Evolutionary conservation across 1,139 yeast species (phyloP).

Genomic region (Williopsis jadinii): DNA sequence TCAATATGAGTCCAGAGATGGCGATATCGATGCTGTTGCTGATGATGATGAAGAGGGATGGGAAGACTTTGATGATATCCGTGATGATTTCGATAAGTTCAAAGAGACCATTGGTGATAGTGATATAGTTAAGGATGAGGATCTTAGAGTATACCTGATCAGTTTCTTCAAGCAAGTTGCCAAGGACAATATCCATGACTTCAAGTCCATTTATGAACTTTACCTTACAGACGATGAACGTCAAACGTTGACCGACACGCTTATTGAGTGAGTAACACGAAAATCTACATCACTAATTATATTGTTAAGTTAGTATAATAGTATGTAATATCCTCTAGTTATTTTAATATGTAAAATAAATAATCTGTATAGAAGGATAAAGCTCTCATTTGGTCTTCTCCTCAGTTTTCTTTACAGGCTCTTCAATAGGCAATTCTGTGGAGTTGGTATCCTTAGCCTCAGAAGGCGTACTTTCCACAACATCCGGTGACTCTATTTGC

Average conservation of each 20-base stretch:
- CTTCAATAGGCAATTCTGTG: not conserved
- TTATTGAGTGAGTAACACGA: not conserved
- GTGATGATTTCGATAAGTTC: constrained; percentile 21
- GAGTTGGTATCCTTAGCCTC: no score
- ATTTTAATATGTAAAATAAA: no score
- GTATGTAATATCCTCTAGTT: no score
- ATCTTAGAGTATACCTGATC: constrained; percentile 39
- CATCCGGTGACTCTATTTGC: not conserved
- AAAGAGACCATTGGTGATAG: constrained; percentile 13
- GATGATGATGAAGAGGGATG: constrained; percentile 54
- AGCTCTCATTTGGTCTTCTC: no score
- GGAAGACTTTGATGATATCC: constrained; percentile 69
- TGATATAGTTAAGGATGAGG: constrained; percentile 17
- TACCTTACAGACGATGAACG: constrained; percentile 34
- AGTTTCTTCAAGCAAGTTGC: constrained; percentile 63
- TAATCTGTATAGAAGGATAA: no score
- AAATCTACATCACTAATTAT: no score
- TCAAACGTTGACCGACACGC: not conserved
- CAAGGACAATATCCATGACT: constrained; percentile 43
- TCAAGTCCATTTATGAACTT: constrained; percentile 40
- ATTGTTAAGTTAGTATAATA: no score
- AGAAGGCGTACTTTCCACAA: not conserved
- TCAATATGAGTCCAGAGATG: constrained; percentile 21
- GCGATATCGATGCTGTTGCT: constrained; percentile 15
- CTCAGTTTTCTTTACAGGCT: not conserved